Conservation (phyloP, 345 rosid species). For the Sonneratia caseolaris region DNA sequence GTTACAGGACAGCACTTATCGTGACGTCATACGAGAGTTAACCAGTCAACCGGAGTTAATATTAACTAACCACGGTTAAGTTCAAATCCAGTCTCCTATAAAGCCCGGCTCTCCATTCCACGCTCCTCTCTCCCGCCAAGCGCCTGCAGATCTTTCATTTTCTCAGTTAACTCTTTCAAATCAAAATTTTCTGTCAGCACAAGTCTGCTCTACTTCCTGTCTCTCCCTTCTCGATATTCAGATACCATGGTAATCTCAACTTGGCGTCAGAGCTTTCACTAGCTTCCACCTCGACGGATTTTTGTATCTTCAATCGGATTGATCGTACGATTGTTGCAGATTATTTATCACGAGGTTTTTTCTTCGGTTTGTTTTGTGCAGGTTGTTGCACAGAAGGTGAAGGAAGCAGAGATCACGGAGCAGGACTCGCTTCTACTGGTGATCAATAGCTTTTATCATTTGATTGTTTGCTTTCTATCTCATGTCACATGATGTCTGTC, state of each 20-base stretch:
- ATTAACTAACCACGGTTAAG: slow-evolving; percentile 5
- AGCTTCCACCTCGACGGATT: not conserved
- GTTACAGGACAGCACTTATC: not conserved
- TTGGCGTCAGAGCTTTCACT: not conserved
- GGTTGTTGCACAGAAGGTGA: slow-evolving; percentile 78
- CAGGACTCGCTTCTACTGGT: slow-evolving; percentile 99
- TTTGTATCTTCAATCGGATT: not conserved
- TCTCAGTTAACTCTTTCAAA: not conserved
- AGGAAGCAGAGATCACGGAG: slow-evolving; percentile 90
- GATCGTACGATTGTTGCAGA: not conserved
- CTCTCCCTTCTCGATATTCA: not conserved
- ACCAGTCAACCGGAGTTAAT: not conserved
- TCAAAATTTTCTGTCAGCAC: not conserved
- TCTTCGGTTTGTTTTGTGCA: slow-evolving; percentile 15
- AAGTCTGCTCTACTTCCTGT: not conserved
- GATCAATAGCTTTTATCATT: slow-evolving; percentile 6
- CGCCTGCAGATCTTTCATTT: not conserved
- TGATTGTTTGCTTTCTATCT: not conserved
- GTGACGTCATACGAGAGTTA: not conserved
- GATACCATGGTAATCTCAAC: not conserved
- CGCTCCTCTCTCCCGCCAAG: not conserved
- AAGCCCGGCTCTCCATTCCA: not conserved
- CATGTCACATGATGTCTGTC: not conserved
- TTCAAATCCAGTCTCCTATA: not conserved
- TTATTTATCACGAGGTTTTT: not conserved